Conservation (phyloP, 179 eudicot genomes). For the Kewa caespitosa region DNA sequence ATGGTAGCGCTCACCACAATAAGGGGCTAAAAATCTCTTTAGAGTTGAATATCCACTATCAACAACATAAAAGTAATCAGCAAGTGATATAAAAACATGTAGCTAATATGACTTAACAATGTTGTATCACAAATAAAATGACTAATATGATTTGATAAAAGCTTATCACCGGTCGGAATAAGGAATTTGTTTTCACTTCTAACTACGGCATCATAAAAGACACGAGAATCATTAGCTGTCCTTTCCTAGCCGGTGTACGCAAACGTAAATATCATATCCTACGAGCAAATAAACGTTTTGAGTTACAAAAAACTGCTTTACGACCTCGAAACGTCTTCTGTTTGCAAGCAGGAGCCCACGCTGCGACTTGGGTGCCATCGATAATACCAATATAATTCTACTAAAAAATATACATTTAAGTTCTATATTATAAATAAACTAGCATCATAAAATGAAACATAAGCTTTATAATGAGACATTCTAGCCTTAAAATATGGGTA, state of each 20-base stretch:
- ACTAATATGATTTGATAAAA: not conserved
- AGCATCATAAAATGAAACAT: no score
- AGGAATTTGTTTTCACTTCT: not conserved
- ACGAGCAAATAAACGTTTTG: not conserved
- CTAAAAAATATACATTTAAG: no score
- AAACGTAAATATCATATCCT: slow-evolving; percentile 8
- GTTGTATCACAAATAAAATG: not conserved
- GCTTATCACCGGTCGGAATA: not conserved
- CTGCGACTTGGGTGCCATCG: not conserved
- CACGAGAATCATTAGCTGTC: no score
- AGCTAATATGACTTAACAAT: not conserved
- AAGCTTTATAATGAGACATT: no score
- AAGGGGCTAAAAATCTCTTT: not conserved
- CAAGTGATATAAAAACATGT: not conserved
- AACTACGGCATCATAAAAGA: not conserved
- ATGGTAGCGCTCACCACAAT: not conserved
- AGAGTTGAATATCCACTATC: not conserved
- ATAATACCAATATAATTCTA: no score
- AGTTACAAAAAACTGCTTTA: not conserved
- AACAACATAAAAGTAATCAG: not conserved
- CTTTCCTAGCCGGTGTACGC: no score
- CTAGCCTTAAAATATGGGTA: no score
- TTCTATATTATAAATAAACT: no score
- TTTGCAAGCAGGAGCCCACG: no score
- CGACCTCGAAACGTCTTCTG: slow-evolving; percentile 4